Conservation (phyloP, 176 grass and related monocot species). For the Raddia distichophylla region DNA sequence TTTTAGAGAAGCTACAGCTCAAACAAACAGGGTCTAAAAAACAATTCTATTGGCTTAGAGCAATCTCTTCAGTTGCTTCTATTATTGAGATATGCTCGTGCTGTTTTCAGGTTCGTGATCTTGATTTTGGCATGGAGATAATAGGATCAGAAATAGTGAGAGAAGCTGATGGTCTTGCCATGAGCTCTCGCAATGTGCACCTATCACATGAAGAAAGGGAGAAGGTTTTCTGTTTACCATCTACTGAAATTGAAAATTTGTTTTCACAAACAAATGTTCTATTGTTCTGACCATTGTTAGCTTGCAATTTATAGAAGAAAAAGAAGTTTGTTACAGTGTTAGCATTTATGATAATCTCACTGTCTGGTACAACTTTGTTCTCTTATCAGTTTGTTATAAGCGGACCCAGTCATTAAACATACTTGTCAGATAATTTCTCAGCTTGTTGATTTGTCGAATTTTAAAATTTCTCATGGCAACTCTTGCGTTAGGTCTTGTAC, state of each 20-base stretch:
- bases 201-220: conserved; percentile 59
- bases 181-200: conserved; percentile 94
- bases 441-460: not conserved
- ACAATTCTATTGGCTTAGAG: not conserved
- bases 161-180: conserved; percentile 90
- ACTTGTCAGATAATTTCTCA: not conserved
- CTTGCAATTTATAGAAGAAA: not conserved
- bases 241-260: not conserved
- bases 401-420: not conserved
- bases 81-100: conserved; percentile 19
- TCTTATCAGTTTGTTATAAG: not conserved
- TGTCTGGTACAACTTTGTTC: not conserved
- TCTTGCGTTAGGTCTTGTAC: not conserved
- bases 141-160: conserved; percentile 86
- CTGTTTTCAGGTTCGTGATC: conserved; percentile 77
- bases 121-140: conserved; percentile 84
- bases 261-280: not conserved
- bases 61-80: not conserved
- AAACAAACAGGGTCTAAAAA: not conserved
- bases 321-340: not conserved
- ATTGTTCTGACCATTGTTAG: not conserved
- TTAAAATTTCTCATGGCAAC: not conserved
- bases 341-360: not conserved
- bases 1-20: too few relatives aligned
- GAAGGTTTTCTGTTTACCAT: conserved; percentile 52